Evolutionary conservation across 148 eudicot genomes (phyloP), one percentile per base, ranked within the genome.

Genomic region (Camellia lanceoleosa): DNA sequence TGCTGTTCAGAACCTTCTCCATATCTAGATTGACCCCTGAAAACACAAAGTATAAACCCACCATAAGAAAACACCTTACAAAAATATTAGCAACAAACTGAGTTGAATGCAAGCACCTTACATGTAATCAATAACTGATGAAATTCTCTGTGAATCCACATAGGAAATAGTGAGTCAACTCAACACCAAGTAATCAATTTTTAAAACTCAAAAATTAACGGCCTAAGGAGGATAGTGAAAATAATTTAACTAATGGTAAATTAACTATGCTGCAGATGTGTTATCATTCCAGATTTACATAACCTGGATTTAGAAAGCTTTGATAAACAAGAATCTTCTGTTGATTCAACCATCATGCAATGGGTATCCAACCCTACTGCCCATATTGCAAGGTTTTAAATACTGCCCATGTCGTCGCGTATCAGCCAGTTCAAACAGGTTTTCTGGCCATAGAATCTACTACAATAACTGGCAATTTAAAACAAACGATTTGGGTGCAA

Each of bases 51-150:
- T 8, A 70, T 46, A 51, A 46, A 47, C 60, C 44, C 62, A 41
- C 4, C 54, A 51, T 46, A 66, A 58, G 18, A 64, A 18, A 55
- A 55, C 13, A 61, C n/a, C 46, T 46, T 16, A 4, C 10, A 14
- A 67, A n/a, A 7, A 42, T 18, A 15, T 65, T 1, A 44, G 2
- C 13, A n/a, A 49, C 51, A 68, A 20, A 68, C 2, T 7, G 20
- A 23, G 60, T 46, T 23, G 38, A 43, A 12, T 12, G 63, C 46
- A 49, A 81, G 41, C 46, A 13, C 19, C 49, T 67, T 90, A 91
- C 98, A 87, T 91, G 88, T 95, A 95, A 87, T 95, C 92, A 80
- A 95, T 93, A 49, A 65, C 81, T 77, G 94, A 85, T 80, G 75
- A 86, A 80, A 79, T 64, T 64, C 41, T 20, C 20, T 5, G 4